Conservation (phyloP, 306 rosid genomes). For the Herpetospermum pedunculosum region DNA sequence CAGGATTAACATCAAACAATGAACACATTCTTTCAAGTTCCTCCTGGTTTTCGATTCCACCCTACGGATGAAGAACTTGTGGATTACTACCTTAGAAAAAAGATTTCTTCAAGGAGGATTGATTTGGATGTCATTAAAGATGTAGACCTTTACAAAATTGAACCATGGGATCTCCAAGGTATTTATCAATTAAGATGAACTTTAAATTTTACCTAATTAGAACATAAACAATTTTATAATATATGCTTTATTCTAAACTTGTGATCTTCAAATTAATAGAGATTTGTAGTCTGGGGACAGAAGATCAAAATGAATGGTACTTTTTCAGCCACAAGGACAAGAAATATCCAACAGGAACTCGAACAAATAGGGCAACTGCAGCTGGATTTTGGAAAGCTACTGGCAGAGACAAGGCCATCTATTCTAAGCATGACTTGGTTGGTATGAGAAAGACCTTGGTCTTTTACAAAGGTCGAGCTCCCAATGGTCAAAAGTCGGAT, state of each 20-base stretch:
- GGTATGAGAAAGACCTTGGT: constrained; percentile 95
- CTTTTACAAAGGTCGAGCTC: constrained; percentile 86
- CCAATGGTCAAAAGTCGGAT: constrained; percentile 92
- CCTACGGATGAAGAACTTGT: constrained; percentile 97
- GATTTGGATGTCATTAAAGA: constrained; percentile 88
- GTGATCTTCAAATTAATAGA: constrained; percentile 36
- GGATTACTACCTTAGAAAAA: constrained; percentile 81
- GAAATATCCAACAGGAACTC: constrained; percentile 95
- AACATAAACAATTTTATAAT: too few species aligned
- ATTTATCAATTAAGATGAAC: not conserved
- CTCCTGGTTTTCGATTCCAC: constrained; percentile 94
- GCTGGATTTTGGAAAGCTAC: constrained; percentile 99
- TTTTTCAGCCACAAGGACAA: constrained; percentile 91
- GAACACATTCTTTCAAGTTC: constrained; percentile 51
- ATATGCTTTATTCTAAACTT: too few species aligned
- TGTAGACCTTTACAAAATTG: constrained; percentile 87
- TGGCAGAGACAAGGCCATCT: constrained; percentile 90
- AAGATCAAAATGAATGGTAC: constrained; percentile 82
- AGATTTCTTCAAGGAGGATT: constrained; percentile 56
- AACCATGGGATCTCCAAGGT: constrained; percentile 99
- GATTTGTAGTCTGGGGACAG: constrained; percentile 76
- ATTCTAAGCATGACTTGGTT: constrained; percentile 63
- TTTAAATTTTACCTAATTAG: not conserved
- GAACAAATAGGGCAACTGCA: constrained; percentile 85
- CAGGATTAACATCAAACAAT: not conserved